Evolutionary conservation across 768 basidiomycete species (phyloP).

Genomic region (Epithele typhae): DNA sequence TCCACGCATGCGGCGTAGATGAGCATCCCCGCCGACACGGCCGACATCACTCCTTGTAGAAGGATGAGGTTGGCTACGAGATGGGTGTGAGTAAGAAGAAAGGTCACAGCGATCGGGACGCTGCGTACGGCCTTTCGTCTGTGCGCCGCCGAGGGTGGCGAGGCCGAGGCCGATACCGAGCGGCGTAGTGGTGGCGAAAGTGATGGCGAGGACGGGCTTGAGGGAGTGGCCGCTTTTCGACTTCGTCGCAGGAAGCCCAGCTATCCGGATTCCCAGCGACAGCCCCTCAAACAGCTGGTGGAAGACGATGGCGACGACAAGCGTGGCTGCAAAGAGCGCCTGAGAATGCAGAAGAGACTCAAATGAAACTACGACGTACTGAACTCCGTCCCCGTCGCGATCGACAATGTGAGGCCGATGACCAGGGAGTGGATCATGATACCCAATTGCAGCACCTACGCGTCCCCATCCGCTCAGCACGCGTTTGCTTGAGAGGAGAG

Average conservation of each 20-base stretch:
- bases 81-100: neutral
- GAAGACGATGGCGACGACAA: slow-evolving; percentile 71
- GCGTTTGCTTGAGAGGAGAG: neutral
- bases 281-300: slow-evolving; percentile 85
- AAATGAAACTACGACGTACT: slow-evolving; percentile 51
- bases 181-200: slow-evolving; percentile 76
- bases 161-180: slow-evolving; percentile 61
- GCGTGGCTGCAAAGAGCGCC: slow-evolving; percentile 46
- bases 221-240: slow-evolving; percentile 26
- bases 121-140: slow-evolving; percentile 21
- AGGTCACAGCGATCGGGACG: slow-evolving; percentile 1
- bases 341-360: too few species aligned
- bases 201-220: slow-evolving; percentile 48
- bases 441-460: slow-evolving; percentile 72
- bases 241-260: slow-evolving; percentile 45
- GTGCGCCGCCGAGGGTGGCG: slow-evolving; percentile 35
- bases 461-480: neutral
- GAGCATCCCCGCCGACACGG: slow-evolving; percentile 80
- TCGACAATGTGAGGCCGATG: slow-evolving; percentile 73
- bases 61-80: slow-evolving; percentile 44
- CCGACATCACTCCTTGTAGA: slow-evolving; percentile 71
- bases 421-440: slow-evolving; percentile 85
- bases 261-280: slow-evolving; percentile 77
- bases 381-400: slow-evolving; percentile 67
- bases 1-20: slow-evolving; percentile 82